These are phyloP conservation scores for Penicillium expansum DNA, from an alignment of 2,329 filamentous ascomycete genomes.

Conservation along the genomic window DNA sequence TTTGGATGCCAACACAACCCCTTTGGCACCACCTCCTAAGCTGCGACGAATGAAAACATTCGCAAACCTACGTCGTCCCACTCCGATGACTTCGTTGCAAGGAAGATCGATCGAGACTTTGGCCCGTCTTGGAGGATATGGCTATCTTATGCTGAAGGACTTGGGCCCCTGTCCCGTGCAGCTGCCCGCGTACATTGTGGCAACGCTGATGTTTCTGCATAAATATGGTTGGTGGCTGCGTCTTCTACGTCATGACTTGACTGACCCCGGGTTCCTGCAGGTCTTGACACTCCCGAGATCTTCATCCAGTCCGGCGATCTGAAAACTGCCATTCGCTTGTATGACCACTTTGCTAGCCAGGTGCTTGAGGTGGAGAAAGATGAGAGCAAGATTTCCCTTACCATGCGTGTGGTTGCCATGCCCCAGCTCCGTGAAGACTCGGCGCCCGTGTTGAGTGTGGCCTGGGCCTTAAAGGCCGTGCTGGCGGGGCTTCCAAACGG, in stretches of 20 bases:
- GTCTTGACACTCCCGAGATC: constrained; percentile 31
- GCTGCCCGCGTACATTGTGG: constrained; percentile 46
- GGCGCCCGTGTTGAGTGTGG: constrained; percentile 33
- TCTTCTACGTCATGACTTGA: constrained; percentile 2
- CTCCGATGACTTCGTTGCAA: constrained; percentile 34
- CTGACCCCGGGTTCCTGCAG: constrained; percentile 14
- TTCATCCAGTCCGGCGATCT: constrained; percentile 39
- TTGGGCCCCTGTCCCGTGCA: constrained; percentile 40
- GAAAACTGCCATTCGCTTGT: constrained; percentile 35
- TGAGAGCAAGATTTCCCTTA: constrained; percentile 34
- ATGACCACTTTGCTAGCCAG: constrained; percentile 42
- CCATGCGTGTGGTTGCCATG: constrained; percentile 33
- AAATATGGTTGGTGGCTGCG: constrained; percentile 13
- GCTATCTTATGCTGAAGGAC: constrained; percentile 36
- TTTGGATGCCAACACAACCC: constrained; percentile 24
- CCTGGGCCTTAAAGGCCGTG: constrained; percentile 36
- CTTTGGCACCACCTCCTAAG: constrained; percentile 18
- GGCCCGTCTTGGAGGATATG: constrained; percentile 44
- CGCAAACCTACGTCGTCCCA: constrained; percentile 29
- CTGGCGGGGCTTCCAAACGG: constrained; percentile 40
- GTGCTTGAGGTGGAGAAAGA: constrained; percentile 39
- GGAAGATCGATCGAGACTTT: constrained; percentile 42
- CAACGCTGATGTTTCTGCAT: constrained; percentile 38
- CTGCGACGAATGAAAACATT: constrained; percentile 43
- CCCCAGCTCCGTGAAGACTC: constrained; percentile 23